A percentile compares a stretch with the other conserved stretches of the same genome.
phyloP scores from a whole-genome alignment of 306 rosid species.

The Cercis canadensis region DNA sequence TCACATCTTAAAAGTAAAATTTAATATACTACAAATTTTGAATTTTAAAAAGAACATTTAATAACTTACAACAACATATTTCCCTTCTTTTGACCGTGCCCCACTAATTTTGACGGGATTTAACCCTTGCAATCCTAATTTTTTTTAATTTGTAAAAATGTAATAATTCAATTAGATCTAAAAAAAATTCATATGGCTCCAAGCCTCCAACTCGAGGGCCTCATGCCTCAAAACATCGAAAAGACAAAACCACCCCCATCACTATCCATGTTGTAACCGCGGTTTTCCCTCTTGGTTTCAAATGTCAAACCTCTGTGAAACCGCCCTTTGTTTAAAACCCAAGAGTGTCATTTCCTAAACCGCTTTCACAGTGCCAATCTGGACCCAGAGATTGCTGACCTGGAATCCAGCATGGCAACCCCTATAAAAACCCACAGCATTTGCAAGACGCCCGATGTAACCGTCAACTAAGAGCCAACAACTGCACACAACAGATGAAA shows the following conservation, averaged over 20 bases:
- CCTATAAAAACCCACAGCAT: slow-evolving; percentile 1
- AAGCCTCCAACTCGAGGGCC: too few species aligned
- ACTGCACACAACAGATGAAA: slow-evolving; percentile 34
- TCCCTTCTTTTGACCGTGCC: too few species aligned
- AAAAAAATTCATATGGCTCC: too few species aligned
- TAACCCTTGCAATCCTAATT: too few species aligned
- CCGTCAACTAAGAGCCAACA: slow-evolving; percentile 47
- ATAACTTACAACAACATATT: too few species aligned
- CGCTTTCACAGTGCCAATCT: neutral
- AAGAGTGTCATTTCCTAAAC: slow-evolving; percentile 12
- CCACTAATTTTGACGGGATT: too few species aligned
- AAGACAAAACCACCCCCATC: slow-evolving; percentile 51
- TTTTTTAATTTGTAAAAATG: too few species aligned
- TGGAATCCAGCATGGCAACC: slow-evolving; percentile 49
- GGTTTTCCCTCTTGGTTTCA: slow-evolving; percentile 27
- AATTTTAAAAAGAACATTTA: too few species aligned
- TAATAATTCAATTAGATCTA: too few species aligned
- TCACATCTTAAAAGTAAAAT: too few species aligned
- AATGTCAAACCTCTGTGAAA: too few species aligned
- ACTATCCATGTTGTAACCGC: neutral
- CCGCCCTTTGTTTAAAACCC: neutral
- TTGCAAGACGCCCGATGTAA: slow-evolving; percentile 48
- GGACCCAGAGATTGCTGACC: slow-evolving; percentile 31
- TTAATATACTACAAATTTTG: too few species aligned
- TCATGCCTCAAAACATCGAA: neutral